These are phyloP conservation scores for Camellia lanceoleosa DNA, from an alignment of 148 eudicot species.

Conservation along the genomic window DNA sequence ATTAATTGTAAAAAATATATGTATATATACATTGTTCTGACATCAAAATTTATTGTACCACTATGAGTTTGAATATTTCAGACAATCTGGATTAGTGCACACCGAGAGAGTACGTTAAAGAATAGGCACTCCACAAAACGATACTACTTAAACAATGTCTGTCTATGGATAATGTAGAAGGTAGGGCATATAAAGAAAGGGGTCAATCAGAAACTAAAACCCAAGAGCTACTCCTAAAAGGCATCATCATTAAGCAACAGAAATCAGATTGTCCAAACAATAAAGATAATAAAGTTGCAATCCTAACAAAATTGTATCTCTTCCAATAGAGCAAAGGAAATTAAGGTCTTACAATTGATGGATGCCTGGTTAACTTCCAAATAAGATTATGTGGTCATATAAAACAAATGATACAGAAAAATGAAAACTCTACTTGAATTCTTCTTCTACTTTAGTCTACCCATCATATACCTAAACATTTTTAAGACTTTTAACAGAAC, in stretches of 20 bases:
- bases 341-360: background rate
- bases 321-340: background rate
- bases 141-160: background rate
- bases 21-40: too few relatives aligned
- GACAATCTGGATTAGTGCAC: background rate
- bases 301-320: background rate
- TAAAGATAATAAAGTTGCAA: background rate
- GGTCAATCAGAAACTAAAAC: background rate
- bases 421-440: background rate
- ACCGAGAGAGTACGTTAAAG: background rate
- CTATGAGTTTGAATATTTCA: background rate
- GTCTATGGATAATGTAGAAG: background rate
- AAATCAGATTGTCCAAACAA: background rate
- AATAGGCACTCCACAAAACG: too few relatives aligned
- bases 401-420: background rate
- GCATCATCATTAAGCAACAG: background rate
- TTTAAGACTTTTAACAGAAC: constrained; percentile 15
- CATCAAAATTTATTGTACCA: background rate
- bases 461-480: background rate
- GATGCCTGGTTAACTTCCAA: background rate
- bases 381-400: background rate
- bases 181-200: background rate
- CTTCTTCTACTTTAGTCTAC: background rate
- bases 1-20: background rate
- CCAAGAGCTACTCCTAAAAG: background rate